Conservation (phyloP, 169 alveolate species). For the Plasmodium inui region DNA sequence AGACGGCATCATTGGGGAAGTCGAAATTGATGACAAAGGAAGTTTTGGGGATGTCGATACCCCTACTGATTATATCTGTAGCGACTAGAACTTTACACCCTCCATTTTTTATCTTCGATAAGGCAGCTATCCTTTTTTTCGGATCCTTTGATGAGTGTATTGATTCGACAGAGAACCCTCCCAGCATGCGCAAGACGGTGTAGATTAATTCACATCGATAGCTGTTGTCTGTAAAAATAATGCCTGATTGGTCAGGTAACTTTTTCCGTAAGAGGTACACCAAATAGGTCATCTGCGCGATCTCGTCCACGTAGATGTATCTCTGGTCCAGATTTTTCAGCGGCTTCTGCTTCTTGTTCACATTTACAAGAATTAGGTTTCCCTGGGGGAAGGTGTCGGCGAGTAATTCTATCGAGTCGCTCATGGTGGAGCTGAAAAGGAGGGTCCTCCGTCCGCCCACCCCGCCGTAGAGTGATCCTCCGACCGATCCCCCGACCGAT, state of each 20-base stretch:
- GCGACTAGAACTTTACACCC: constrained; percentile 91
- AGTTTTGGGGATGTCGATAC: constrained; percentile 97
- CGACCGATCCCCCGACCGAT: constrained; percentile 32
- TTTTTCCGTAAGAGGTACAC: constrained; percentile 41
- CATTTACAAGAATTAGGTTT: constrained; percentile 30
- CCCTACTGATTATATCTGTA: constrained; percentile 98
- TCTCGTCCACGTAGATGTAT: constrained; percentile 39
- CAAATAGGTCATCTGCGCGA: constrained; percentile 50
- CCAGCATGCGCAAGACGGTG: constrained; percentile 91
- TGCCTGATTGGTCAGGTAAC: constrained; percentile 80
- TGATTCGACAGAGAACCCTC: constrained; percentile 92
- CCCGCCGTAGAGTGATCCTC: background rate
- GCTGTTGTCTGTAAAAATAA: constrained; percentile 96
- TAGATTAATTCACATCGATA: constrained; percentile 91
- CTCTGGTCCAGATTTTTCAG: constrained; percentile 48
- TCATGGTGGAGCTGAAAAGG: constrained; percentile 97
- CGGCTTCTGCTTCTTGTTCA: constrained; percentile 45
- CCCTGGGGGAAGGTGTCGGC: constrained; percentile 22
- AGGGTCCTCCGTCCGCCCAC: constrained; percentile 90
- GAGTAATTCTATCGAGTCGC: constrained; percentile 79
- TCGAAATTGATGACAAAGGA: constrained; percentile 95
- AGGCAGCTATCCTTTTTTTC: constrained; percentile 93
- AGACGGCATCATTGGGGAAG: constrained; percentile 93
- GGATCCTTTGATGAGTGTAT: constrained; percentile 97
- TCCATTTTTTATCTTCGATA: constrained; percentile 95